phyloP scores from a whole-genome alignment of 2,329 filamentous ascomycete species.

The Fusarium keratoplasticum region DNA sequence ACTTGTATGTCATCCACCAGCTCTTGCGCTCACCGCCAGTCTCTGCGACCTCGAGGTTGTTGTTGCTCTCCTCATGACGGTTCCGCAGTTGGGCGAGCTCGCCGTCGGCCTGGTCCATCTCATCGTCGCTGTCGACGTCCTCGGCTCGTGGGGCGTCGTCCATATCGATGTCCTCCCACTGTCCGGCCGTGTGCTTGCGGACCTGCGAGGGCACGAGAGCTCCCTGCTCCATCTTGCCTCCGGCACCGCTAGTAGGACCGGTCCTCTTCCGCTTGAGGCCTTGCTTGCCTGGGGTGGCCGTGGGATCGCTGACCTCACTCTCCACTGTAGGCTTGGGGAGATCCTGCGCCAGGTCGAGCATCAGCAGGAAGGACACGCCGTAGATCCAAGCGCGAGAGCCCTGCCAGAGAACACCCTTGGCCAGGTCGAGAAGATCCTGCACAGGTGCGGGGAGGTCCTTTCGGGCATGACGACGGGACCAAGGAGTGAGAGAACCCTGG shows the following conservation, averaged over 20 bases:
- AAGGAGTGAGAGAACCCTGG: slow-evolving; percentile 81
- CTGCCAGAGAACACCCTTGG: slow-evolving; percentile 89
- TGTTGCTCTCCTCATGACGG: slow-evolving; percentile 35
- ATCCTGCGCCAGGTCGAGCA: slow-evolving; percentile 87
- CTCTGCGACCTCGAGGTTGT: slow-evolving; percentile 33
- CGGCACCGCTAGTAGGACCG: slow-evolving; percentile 62
- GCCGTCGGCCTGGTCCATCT: slow-evolving; percentile 50
- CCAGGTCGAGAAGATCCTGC: slow-evolving; percentile 78
- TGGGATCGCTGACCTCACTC: slow-evolving; percentile 46
- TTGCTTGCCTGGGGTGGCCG: slow-evolving; percentile 33
- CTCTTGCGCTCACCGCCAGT: slow-evolving; percentile 48
- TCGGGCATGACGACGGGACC: slow-evolving; percentile 87
- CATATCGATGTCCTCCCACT: slow-evolving; percentile 54
- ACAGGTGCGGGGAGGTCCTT: slow-evolving; percentile 80
- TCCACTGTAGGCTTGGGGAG: slow-evolving; percentile 56
- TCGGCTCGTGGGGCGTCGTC: slow-evolving; percentile 53
- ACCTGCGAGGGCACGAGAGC: slow-evolving; percentile 59
- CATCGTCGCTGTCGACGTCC: slow-evolving; percentile 52
- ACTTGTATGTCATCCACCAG: slow-evolving; percentile 91
- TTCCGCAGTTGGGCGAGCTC: slow-evolving; percentile 52
- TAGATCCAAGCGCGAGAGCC: slow-evolving; percentile 85
- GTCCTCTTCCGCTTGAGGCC: slow-evolving; percentile 67
- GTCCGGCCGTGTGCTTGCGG: slow-evolving; percentile 54
- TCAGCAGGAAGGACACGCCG: slow-evolving; percentile 86
- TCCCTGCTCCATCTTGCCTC: slow-evolving; percentile 62